Conservation (phyloP, 2,329 filamentous ascomycete species). For the Penicillium sp. region DNA sequence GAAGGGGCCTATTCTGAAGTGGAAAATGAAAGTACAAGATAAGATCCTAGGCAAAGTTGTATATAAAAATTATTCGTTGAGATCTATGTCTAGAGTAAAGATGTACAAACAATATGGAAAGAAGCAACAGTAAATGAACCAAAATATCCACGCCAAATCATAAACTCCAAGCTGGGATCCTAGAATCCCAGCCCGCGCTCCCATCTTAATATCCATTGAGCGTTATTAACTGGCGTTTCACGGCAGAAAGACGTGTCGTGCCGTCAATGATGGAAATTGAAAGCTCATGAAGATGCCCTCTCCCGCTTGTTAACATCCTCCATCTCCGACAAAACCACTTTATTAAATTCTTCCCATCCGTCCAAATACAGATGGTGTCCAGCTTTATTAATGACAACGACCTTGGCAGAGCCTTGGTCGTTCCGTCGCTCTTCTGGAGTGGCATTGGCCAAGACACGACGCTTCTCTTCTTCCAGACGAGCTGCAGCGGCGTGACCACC, state of each 20-base stretch:
- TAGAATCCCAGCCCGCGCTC: background rate
- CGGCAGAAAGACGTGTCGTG: background rate
- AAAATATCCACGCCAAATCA: background rate
- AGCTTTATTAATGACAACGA: constrained; percentile 72
- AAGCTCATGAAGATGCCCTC: background rate
- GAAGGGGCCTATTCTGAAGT: background rate
- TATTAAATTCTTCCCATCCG: constrained; percentile 69
- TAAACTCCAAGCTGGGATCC: background rate
- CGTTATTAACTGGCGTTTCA: constrained; percentile 6
- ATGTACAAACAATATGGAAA: constrained; percentile 1
- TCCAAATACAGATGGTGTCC: constrained; percentile 75
- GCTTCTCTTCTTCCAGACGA: constrained; percentile 70
- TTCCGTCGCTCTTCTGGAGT: constrained; percentile 65
- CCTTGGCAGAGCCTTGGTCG: constrained; percentile 81
- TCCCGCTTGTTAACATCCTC: constrained; percentile 52
- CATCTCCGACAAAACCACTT: constrained; percentile 66
- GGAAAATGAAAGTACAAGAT: background rate
- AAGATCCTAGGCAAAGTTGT: background rate
- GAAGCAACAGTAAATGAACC: background rate
- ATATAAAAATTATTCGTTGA: background rate
- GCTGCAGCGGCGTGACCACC: constrained; percentile 80
- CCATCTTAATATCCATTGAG: constrained; percentile 10
- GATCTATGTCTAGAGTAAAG: constrained; percentile 14
- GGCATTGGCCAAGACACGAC: constrained; percentile 60
- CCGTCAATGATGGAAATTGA: background rate